Percentiles rank a stretch among this genome's conserved stretches.
These are phyloP conservation scores for Silene vulgaris DNA, from an alignment of 179 eudicot genomes.

Conservation along the genomic window DNA sequence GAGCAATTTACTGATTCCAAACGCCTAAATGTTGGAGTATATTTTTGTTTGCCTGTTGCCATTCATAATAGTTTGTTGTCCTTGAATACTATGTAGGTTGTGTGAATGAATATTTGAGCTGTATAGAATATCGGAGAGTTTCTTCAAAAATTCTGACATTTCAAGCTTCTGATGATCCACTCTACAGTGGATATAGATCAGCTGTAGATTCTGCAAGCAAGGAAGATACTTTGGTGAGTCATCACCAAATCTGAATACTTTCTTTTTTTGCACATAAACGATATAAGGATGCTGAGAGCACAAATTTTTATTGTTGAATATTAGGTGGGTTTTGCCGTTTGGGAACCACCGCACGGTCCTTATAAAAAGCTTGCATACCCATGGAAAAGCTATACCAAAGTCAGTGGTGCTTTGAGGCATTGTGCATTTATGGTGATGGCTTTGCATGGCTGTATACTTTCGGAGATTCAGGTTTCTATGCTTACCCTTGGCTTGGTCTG, in stretches of 20 bases:
- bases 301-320: conserved; percentile 4
- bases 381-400: conserved; percentile 71
- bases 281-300: conserved; percentile 1
- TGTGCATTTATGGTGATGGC: conserved; percentile 96
- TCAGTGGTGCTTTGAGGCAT: conserved; percentile 85
- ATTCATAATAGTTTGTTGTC: conserved; percentile 4
- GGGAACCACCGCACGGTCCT: conserved; percentile 98
- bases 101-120: conserved; percentile 60
- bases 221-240: conserved; percentile 75
- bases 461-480: conserved; percentile 83
- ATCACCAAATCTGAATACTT: background rate
- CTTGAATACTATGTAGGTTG: conserved; percentile 46
- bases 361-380: conserved; percentile 75
- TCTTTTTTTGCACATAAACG: background rate
- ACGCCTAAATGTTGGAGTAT: background rate
- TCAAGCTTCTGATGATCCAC: conserved; percentile 86
- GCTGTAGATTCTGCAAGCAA: conserved; percentile 80
- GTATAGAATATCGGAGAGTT: conserved; percentile 57
- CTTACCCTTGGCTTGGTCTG: background rate
- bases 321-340: conserved; percentile 80
- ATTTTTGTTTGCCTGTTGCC: conserved; percentile 7
- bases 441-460: conserved; percentile 86
- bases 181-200: conserved; percentile 79
- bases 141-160: conserved; percentile 76
- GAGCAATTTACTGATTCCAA: background rate